Evolutionary conservation across 2,329 filamentous ascomycete genomes (phyloP), one percentile per base, ranked within the genome.

Genomic region (Harringtonia lauricola): DNA sequence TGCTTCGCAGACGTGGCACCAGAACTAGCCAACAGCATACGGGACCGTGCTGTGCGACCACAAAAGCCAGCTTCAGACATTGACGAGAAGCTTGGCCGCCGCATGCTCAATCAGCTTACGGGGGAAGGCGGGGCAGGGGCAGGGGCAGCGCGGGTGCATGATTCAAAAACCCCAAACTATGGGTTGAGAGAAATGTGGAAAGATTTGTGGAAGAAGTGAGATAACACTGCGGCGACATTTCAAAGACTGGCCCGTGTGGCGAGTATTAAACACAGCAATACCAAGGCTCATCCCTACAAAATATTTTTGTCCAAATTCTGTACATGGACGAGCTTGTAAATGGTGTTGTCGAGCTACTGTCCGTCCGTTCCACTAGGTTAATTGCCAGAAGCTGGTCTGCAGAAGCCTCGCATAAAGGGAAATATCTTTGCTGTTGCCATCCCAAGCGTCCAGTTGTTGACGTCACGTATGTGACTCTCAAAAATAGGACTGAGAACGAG

Each of bases 1-100:
- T 95, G 89, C 59, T 96, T 81, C 57, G 83, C 87, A 1, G 89
- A 95, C 47, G 81, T 94, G 2, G 90, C 90, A 8, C 87, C 87
- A 0, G 67, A 72, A 38, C 62, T 96, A 4, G 76, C 87, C 0
- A 69, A 72, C 2, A 80, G 81, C 49, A 92, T 96, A 47, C 72
- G 73, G 45, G 73, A 84, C 24, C 71, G 87, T 18, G 85, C 86
- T 4, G 58, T 64, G 1, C 56, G 61, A 36, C 66, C 68, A 47
- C 52, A 65, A 4, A 64, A 57, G 49, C 51, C 64, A 38, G 60
- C 70, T 40, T 54, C 6, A 58, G 55, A 64, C 30, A n/a, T 22
- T 4, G 17, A 24, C n/a, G 8, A 63, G 67, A 28, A 60, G 46
- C 46, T 42, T 59, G 58, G 68, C 17, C 67, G 66, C 5, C 70